Base-by-base conservation (phyloP, 2,329 filamentous ascomycete genomes). In the Fusarium sp. region DNA sequence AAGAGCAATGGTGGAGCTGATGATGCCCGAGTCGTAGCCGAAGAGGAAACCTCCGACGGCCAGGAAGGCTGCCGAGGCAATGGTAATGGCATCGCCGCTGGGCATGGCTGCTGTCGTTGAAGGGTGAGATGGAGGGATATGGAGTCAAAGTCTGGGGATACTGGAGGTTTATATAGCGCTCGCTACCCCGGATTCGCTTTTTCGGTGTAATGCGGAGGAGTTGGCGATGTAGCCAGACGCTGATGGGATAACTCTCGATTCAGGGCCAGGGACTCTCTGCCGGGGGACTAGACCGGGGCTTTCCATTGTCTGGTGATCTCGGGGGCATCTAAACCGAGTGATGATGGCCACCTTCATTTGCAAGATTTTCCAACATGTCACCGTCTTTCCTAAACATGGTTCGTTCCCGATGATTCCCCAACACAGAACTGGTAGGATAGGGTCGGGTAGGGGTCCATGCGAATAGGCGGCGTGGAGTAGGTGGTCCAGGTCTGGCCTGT, bases 1-100 rank as follows among this genome's bases (percentile, higher is more conserved):
- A 3, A 75, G 70, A 34, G 72, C 71, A 54, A 77, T 75, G 38
- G 72, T 75, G 8, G 73, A 75, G 18, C 80, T 82, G 49, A 84
- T 77, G 36, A 85, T 79, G 36, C 82, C 82, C 2, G 81, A 83
- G 62, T 85, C 83, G 73, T 84, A 85, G 23, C 83, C 83, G 54
- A 84, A 77, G 9, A 77, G 69, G 57, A 77, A 76, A 58, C 74
- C 74, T 42, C 74, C 74, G 16, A 75, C 65, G 25, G 72, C 73
- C 31, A 75, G 40, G 44, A 76, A 76, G 61, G 67, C 68, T 51
- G 72, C 74, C 6, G 72, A 74, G 64, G 67, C 57, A 36, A 75
- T 60, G 44, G 38, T 73, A 38, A 66, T 59, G 44, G 53, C 40
- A 16, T 62, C 51, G 27, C 66, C 66, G 6, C 60, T 63, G 9